A percentile compares a stretch with the other conserved stretches of the same genome.
Conservation (phyloP, 2,329 filamentous ascomycete species). For the Pseudogymnoascus sp. region DNA sequence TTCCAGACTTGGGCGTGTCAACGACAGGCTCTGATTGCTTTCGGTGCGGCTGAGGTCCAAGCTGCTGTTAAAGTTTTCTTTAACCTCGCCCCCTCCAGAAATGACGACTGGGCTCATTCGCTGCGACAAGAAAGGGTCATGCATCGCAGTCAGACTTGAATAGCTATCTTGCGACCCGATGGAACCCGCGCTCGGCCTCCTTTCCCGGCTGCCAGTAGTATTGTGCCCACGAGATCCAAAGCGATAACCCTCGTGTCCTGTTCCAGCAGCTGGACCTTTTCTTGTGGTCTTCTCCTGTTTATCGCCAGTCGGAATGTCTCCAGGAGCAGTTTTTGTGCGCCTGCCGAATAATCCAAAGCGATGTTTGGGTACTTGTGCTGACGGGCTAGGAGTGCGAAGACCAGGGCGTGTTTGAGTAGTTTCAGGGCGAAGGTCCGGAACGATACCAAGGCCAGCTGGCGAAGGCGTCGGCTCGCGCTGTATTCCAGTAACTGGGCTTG, state of each 20-base stretch:
- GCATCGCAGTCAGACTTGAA: slow-evolving; percentile 32
- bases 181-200: slow-evolving; percentile 31
- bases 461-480: slow-evolving; percentile 21
- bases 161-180: slow-evolving; percentile 44
- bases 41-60: slow-evolving; percentile 41
- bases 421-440: slow-evolving; percentile 24
- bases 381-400: slow-evolving; percentile 46
- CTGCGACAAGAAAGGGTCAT: slow-evolving; percentile 51
- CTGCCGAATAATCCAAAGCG: slow-evolving; percentile 74
- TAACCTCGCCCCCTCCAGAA: slow-evolving; percentile 49
- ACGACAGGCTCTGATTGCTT: slow-evolving; percentile 40
- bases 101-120: slow-evolving; percentile 60
- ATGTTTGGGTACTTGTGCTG: slow-evolving; percentile 45
- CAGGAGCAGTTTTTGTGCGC: slow-evolving; percentile 54
- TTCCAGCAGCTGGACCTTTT: slow-evolving; percentile 84
- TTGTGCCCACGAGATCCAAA: slow-evolving; percentile 48
- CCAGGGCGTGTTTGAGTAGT: slow-evolving; percentile 13
- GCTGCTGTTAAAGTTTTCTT: slow-evolving; percentile 51
- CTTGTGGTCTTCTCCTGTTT: slow-evolving; percentile 51
- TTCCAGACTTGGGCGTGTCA: slow-evolving; percentile 36
- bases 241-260: slow-evolving; percentile 74
- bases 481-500: slow-evolving; percentile 27
- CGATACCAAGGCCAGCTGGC: slow-evolving; percentile 25
- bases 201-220: slow-evolving; percentile 38
- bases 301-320: slow-evolving; percentile 38